phyloP scores from a whole-genome alignment of 1,139 yeast genomes.

The Hemisphaericaspora lyxosophila region DNA sequence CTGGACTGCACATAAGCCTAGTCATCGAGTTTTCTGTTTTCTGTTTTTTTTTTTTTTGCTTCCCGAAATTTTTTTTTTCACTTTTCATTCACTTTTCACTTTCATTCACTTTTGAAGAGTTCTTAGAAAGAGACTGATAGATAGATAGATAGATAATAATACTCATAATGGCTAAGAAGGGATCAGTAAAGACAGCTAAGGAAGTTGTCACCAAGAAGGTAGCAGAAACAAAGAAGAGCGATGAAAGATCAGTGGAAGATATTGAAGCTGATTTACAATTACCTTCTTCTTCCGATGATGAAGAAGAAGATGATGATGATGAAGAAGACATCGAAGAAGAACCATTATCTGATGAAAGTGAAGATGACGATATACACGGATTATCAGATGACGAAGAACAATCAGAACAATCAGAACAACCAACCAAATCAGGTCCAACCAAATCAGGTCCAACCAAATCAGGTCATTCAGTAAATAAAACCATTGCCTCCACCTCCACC shows the following conservation, averaged over 20 bases:
- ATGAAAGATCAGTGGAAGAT: constrained; percentile 23
- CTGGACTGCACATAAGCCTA: constrained; percentile 1
- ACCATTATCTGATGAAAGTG: constrained; percentile 19
- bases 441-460: constrained; percentile 15
- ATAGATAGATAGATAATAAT: constrained; percentile 1
- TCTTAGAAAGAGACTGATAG: neutral
- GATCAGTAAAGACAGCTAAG: constrained; percentile 5
- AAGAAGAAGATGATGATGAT: constrained; percentile 19
- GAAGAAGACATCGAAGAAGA: constrained; percentile 20
- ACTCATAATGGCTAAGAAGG: constrained; percentile 12
- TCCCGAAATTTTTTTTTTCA: too few species aligned
- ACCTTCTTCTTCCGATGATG: constrained; percentile 30
- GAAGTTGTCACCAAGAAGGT: constrained; percentile 3
- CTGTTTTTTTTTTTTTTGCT: too few species aligned
- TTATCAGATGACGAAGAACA: constrained; percentile 23
- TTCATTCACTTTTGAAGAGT: too few species aligned
- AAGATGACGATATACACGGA: constrained; percentile 26
- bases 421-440: constrained; percentile 1
- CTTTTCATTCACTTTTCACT: too few species aligned
- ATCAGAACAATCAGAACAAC: constrained; percentile 12
- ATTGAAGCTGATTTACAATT: constrained; percentile 34
- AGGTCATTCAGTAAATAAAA: constrained; percentile 31
- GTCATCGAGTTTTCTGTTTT: too few species aligned
- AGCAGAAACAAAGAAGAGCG: constrained; percentile 5
- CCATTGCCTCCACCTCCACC: constrained; percentile 17